Percentiles rank a stretch among this genome's conserved stretches.
phyloP scores from a whole-genome alignment of 495 filamentous ascomycete genomes.

The Jackrogersella multiformis region DNA sequence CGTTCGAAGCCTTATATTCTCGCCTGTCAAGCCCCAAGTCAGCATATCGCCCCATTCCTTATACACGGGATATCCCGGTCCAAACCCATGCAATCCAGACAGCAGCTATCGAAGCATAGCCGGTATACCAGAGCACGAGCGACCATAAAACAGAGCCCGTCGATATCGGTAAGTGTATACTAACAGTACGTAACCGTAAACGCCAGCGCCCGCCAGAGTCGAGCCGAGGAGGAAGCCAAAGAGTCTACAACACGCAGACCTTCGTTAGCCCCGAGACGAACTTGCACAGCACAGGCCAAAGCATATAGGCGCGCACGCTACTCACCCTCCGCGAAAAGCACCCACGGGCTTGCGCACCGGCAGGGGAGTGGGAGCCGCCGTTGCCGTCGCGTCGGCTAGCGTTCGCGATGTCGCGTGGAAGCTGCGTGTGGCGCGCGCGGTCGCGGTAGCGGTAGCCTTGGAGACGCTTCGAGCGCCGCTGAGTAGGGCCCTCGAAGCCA shows the following conservation, averaged over 20 bases:
- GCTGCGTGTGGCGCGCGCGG: constrained; percentile 43
- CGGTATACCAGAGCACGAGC: background rate
- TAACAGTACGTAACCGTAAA: constrained; percentile 87
- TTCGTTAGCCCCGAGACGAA: constrained; percentile 11
- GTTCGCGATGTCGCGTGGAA: constrained; percentile 60
- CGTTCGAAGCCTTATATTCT: constrained; percentile 93
- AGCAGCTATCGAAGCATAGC: background rate
- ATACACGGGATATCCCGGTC: background rate
- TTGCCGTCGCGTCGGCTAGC: constrained; percentile 49
- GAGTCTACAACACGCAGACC: constrained; percentile 61
- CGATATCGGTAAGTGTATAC: constrained; percentile 9
- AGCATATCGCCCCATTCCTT: constrained; percentile 19
- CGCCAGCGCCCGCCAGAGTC: constrained; percentile 76
- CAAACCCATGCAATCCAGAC: background rate
- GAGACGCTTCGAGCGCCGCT: constrained; percentile 48
- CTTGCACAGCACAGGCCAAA: background rate
- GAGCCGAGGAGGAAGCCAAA: constrained; percentile 94
- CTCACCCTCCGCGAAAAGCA: constrained; percentile 92
- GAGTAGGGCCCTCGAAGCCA: constrained; percentile 59
- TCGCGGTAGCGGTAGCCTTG: constrained; percentile 40
- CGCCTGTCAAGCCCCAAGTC: constrained; percentile 50
- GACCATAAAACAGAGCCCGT: background rate
- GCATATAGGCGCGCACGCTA: constrained; percentile 33
- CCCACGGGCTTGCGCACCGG: constrained; percentile 84
- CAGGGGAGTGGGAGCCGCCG: constrained; percentile 53